Base-by-base conservation (phyloP, 2,329 filamentous ascomycete species). In the Xylariaceae sp. region DNA sequence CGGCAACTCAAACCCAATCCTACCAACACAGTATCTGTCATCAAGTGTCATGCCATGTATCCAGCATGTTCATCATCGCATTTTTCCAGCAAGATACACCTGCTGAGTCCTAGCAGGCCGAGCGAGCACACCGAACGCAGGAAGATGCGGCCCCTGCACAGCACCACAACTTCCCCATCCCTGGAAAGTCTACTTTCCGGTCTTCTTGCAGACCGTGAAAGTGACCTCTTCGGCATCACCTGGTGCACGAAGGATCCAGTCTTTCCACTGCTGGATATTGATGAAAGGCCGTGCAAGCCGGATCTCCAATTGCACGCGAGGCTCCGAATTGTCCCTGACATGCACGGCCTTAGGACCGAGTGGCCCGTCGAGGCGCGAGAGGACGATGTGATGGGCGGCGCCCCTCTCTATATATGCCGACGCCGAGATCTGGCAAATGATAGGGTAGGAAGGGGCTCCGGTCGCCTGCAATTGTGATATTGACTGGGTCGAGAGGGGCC, bases 161-260 rank as follows among this genome's bases (percentile, higher is more conserved):
- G 5, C 23, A 30, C 23, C 23, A 18, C 23, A 30, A 30, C 23
- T 5, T 30, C 23, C 5, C 23, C 23, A 30, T 30, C 4, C 6
- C 11, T n/a, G 42, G 10, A n/a, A 2, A 45, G 5, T n/a, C 9
- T 51, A 30, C 13, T 51, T 51, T 0, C 34, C 49, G 23, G 23
- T 30, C 13, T 35, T 51, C 3, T 13, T 13, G 3, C 3, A 10
- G 9, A 42, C 47, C 6, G 8, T 39, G 1, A 63, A 55, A 9
- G 42, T 18, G 8, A 62, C 51, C 10, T 51, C 59, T 15, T 49
- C 17, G 1, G 51, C 59, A 2, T 60, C 62, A 2, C 2, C 18
- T 3, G 61, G 62, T 10, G 61, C 61, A 8, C 42, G 39, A 17
- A 63, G 35, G 45, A 63, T 10, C 62, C 62, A 64, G 51, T 61